Conservation (phyloP, 345 rosid species). For the Brassica nigra region DNA sequence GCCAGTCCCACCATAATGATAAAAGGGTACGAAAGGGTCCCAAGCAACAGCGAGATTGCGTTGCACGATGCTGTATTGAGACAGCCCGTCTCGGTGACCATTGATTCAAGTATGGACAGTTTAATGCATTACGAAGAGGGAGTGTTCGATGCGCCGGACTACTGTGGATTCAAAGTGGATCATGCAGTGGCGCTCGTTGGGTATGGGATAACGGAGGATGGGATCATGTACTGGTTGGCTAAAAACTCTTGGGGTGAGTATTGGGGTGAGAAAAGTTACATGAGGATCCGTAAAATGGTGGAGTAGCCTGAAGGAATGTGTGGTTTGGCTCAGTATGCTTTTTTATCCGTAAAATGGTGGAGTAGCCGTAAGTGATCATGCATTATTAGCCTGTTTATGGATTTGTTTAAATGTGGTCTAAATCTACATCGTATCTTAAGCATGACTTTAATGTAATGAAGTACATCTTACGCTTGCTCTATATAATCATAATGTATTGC, state of each 20-base stretch:
- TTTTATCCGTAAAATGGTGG: slow-evolving; percentile 37
- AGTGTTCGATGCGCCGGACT: slow-evolving; percentile 39
- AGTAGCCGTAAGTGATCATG: not conserved
- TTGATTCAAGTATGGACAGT: slow-evolving; percentile 28
- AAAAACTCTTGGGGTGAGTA: slow-evolving; percentile 66
- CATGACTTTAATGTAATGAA: not conserved
- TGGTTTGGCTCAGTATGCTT: slow-evolving; percentile 48
- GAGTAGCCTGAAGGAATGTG: slow-evolving; percentile 53
- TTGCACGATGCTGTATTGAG: slow-evolving; percentile 49
- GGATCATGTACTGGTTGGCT: slow-evolving; percentile 55
- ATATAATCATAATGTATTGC: too few species aligned
- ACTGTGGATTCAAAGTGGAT: slow-evolving; percentile 42
- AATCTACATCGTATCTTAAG: not conserved
- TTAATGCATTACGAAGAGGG: slow-evolving; percentile 51
- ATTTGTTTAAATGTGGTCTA: not conserved
- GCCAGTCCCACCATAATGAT: slow-evolving; percentile 32
- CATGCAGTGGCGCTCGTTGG: slow-evolving; percentile 61
- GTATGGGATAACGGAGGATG: slow-evolving; percentile 45
- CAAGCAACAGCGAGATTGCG: slow-evolving; percentile 46
- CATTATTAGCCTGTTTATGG: not conserved
- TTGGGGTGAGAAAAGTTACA: slow-evolving; percentile 64
- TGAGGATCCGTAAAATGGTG: slow-evolving; percentile 50
- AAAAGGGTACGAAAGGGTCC: slow-evolving; percentile 45
- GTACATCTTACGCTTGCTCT: too few species aligned
- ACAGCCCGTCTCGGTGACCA: slow-evolving; percentile 57